Evolutionary conservation across 768 basidiomycete species (phyloP).

Genomic region (Polyporus arcularius): DNA sequence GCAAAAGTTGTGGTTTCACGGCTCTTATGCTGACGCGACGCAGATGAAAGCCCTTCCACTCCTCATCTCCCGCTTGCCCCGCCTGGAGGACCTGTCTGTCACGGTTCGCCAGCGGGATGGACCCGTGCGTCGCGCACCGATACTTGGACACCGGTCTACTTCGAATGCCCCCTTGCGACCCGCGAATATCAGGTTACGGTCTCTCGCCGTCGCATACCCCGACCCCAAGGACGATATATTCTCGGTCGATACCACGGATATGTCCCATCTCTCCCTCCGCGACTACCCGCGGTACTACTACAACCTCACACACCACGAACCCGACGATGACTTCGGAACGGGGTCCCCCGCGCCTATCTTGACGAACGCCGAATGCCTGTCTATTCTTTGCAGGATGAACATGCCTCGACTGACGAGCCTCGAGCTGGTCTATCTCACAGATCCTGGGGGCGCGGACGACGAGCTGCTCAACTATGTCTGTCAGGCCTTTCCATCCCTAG

Average conservation of each 20-base stretch:
- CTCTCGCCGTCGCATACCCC: constrained; percentile 1
- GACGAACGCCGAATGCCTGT: neutral
- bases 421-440: constrained; percentile 1
- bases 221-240: constrained; percentile 2
- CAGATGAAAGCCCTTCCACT: too few relatives aligned
- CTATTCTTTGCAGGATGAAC: neutral
- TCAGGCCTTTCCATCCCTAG: neutral
- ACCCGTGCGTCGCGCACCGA: too few relatives aligned
- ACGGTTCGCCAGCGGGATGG: too few relatives aligned
- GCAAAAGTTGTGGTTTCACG: too few relatives aligned
- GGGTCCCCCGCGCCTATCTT: neutral
- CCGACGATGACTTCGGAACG: too few relatives aligned
- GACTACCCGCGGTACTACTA: neutral
- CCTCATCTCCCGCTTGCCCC: too few relatives aligned
- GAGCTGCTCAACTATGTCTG: neutral
- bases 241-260: neutral
- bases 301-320: neutral
- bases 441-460: neutral
- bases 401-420: neutral
- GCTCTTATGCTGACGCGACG: too few relatives aligned
- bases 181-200: neutral
- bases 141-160: too few relatives aligned
- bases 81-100: too few relatives aligned
- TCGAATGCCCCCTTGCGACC: too few relatives aligned
- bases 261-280: constrained; percentile 1